phyloP scores from a whole-genome alignment of 1,139 yeast genomes.

The Hemisphaericaspora xylofermentans region DNA sequence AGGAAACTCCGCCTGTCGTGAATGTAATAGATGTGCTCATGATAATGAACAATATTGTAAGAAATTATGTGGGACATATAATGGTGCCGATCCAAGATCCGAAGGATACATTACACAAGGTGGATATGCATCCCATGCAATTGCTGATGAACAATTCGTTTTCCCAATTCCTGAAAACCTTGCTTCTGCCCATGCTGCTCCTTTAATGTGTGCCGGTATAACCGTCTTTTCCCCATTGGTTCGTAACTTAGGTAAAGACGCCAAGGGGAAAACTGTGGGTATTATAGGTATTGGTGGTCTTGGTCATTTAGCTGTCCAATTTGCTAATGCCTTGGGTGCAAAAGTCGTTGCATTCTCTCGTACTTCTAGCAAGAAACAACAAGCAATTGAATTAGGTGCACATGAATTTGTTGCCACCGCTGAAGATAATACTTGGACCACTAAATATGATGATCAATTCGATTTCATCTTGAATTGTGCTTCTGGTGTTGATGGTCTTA shows the following conservation, averaged over 20 bases:
- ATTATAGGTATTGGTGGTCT: slow-evolving; percentile 49
- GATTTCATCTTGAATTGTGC: slow-evolving; percentile 53
- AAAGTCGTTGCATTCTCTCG: slow-evolving; percentile 42
- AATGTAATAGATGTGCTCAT: slow-evolving; percentile 46
- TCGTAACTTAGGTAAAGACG: slow-evolving; percentile 30
- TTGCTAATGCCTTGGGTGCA: slow-evolving; percentile 44
- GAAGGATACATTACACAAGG: slow-evolving; percentile 50
- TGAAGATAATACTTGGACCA: slow-evolving; percentile 36
- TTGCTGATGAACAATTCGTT: slow-evolving; percentile 53
- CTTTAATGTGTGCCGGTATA: slow-evolving; percentile 67
- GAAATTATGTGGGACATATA: slow-evolving; percentile 45
- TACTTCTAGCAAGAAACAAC: slow-evolving; percentile 33
- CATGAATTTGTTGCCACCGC: slow-evolving; percentile 39
- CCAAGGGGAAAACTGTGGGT: slow-evolving; percentile 43
- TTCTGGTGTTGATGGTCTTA: slow-evolving; percentile 37
- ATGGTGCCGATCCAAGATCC: slow-evolving; percentile 30
- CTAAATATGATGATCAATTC: slow-evolving; percentile 31
- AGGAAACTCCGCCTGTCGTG: slow-evolving; percentile 44
- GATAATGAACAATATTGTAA: slow-evolving; percentile 54
- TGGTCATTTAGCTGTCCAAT: slow-evolving; percentile 44
- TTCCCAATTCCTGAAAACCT: slow-evolving; percentile 58
- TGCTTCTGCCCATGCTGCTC: slow-evolving; percentile 52
- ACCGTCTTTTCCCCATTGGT: slow-evolving; percentile 60
- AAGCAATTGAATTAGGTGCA: slow-evolving; percentile 40
- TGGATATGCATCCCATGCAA: slow-evolving; percentile 59